Base-by-base conservation (phyloP, 805 yeast genomes). In the Ogataea methanolica region DNA sequence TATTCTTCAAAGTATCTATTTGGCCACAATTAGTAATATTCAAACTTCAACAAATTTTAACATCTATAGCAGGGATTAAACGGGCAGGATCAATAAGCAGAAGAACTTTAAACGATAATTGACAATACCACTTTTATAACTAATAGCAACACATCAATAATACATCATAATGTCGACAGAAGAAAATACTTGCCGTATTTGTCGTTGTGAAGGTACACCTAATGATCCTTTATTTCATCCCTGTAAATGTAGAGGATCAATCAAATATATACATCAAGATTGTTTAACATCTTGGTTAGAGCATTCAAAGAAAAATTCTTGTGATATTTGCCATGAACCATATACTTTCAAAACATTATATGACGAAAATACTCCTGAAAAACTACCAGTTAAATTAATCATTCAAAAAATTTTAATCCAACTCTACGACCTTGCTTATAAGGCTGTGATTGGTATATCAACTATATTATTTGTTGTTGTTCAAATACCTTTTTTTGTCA, bases 231-330 rank as follows among this genome's bases (percentile, higher is more conserved):
- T 94, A 41, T 84, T 78, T 53, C 91, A 87, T 65, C 99, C 99
- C 3, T 94, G 99, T 68, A 83, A 80, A 59, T 94, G 99, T 68
- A 75, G 89, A 45, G 99, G 99, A 1, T 85, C 96, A 14, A 95
- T 94, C 63, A 85, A 85, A 62, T 91, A 83, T 59, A 88, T 94
- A 45, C 99, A 94, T 65, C 96, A 92, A 65, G 95, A 85, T 47
- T 94, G 99, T 65, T 68, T 92, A 41, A 70, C 82, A 58, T 94
- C 88, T 59, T 92, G 99, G 99, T 76, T 94, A 37, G 73, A 75
- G 43, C 90, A 81, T 61, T 73, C 87, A 17, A 72, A 77, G 44
- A 80, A 82, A 49, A 75, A 75, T 33, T 73, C 78, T 36, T 94
- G 98, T 74, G 98, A 92, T 63, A 86, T 94, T 37, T 94, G 98